Evolutionary conservation across 179 eudicot species (phyloP).

Genomic region (Vitellaria paradoxa): DNA sequence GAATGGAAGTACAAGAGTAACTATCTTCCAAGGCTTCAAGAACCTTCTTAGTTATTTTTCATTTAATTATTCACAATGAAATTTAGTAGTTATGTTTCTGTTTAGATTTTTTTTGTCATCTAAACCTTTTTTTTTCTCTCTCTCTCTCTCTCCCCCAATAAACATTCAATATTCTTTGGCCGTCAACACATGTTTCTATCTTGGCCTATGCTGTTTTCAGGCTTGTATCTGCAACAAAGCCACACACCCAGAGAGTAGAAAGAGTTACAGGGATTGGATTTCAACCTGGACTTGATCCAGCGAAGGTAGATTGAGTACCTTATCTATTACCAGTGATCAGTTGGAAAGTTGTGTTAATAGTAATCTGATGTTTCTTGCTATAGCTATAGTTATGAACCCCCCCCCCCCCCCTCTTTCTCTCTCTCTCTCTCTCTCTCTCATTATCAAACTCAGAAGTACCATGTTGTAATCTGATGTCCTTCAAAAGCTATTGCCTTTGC

Average conservation of each 20-base stretch:
- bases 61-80: not conserved
- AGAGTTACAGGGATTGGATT: constrained; percentile 88
- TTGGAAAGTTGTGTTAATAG: not conserved
- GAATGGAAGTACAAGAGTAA: not conserved
- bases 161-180: not conserved
- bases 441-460: not conserved
- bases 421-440: not conserved
- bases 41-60: not conserved
- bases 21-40: not conserved
- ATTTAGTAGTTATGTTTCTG: not conserved
- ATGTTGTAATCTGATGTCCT: not conserved
- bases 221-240: constrained; percentile 67
- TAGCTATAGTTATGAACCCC: not conserved
- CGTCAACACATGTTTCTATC: not conserved
- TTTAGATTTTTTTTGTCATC: not conserved
- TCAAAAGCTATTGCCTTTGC: not conserved
- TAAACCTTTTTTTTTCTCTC: not conserved
- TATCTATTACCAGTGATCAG: constrained; percentile 6
- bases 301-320: constrained; percentile 45
- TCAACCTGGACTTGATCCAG: constrained; percentile 87
- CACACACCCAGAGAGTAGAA: constrained; percentile 66
- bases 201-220: constrained; percentile 24
- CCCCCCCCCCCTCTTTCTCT: not conserved
- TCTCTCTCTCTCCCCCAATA: too few relatives aligned
- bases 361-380: not conserved